Evolutionary conservation across 345 rosid genomes (phyloP).

Genomic region (Boechera stricta): DNA sequence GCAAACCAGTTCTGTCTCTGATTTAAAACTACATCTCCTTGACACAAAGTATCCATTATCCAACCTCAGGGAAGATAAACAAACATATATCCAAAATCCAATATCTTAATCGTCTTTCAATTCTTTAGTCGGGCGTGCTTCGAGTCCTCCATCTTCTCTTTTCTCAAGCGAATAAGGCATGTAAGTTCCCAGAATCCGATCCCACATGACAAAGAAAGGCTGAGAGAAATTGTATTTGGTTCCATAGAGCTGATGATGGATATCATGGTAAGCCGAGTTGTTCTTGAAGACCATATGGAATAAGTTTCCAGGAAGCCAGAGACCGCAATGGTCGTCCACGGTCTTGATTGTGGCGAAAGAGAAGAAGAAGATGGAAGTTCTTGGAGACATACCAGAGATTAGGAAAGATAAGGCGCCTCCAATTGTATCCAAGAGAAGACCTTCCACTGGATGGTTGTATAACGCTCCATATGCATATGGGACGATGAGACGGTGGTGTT

Average conservation of each 20-base stretch:
- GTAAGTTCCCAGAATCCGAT: constrained; percentile 80
- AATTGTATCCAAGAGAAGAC: constrained; percentile 75
- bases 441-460: constrained; percentile 82
- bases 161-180: constrained; percentile 85
- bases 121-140: constrained; percentile 67
- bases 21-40: constrained; percentile 16
- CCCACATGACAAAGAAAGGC: constrained; percentile 85
- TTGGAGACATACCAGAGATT: constrained; percentile 82
- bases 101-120: constrained; percentile 48
- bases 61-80: not conserved
- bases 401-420: constrained; percentile 86
- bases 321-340: constrained; percentile 84
- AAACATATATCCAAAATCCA: constrained; percentile 16
- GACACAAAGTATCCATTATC: constrained; percentile 6
- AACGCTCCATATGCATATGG: constrained; percentile 88
- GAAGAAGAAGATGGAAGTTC: constrained; percentile 84
- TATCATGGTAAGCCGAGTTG: constrained; percentile 85
- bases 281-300: constrained; percentile 74
- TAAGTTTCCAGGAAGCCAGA: constrained; percentile 83
- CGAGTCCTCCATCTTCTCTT: constrained; percentile 74
- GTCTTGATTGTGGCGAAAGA: constrained; percentile 89
- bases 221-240: constrained; percentile 83
- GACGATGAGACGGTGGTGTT: constrained; percentile 83
- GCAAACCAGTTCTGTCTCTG: constrained; percentile 33
- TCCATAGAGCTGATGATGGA: constrained; percentile 87